phyloP scores from a whole-genome alignment of 2,329 filamentous ascomycete species.

The Rhynchosporium secalis region DNA sequence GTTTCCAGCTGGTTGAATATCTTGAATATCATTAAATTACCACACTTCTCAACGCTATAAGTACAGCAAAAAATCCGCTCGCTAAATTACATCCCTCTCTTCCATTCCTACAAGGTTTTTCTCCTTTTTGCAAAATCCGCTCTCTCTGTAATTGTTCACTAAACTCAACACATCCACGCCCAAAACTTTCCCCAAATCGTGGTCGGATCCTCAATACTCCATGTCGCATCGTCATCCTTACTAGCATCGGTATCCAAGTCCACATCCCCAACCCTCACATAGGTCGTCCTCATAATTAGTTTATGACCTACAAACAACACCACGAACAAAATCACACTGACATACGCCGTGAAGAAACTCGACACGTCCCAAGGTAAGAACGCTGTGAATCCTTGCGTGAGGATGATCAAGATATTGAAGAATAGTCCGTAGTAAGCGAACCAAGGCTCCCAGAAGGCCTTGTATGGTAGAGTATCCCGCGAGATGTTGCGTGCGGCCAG shows the following conservation, averaged over 20 bases:
- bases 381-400: conserved; percentile 69
- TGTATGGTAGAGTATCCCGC: conserved; percentile 59
- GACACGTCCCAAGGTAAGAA: conserved; percentile 64
- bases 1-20: neutral
- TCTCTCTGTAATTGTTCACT: too few species aligned
- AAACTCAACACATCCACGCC: conserved; percentile 28
- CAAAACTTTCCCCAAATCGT: conserved; percentile 33
- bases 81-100: neutral
- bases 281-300: conserved; percentile 40
- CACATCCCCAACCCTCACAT: conserved; percentile 44
- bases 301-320: conserved; percentile 64
- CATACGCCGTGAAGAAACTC: conserved; percentile 64
- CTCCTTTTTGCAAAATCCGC: too few species aligned
- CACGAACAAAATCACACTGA: conserved; percentile 64
- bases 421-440: conserved; percentile 65
- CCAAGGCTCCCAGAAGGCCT: conserved; percentile 62
- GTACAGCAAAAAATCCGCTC: neutral
- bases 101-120: too few species aligned
- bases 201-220: conserved; percentile 38
- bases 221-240: conserved; percentile 40
- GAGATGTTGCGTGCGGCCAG: conserved; percentile 57
- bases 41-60: neutral
- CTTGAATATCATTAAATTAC: neutral
- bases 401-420: conserved; percentile 62
- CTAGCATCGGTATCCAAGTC: conserved; percentile 46